Percentiles rank a stretch among this genome's conserved stretches.
Conservation (phyloP, 1,139 yeast species). For the Kluyveromyces marxianus region DNA sequence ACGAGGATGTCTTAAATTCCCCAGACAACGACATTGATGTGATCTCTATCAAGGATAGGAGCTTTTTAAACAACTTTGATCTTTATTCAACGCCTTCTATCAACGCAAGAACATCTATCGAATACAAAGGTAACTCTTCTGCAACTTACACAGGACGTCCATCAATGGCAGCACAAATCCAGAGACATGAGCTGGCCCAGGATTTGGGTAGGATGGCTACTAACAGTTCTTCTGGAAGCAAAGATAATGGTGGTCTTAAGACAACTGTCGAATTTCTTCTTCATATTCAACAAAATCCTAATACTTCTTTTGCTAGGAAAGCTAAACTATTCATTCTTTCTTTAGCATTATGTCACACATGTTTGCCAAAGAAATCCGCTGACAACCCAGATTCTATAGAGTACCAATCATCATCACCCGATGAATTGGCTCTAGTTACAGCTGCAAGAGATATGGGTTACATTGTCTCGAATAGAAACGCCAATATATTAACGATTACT, state of each 20-base stretch:
- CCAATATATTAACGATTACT: slow-evolving; percentile 53
- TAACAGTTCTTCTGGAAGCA: slow-evolving; percentile 33
- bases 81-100: background rate
- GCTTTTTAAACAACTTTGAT: slow-evolving; percentile 11
- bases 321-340: slow-evolving; percentile 75
- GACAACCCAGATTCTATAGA: slow-evolving; percentile 45
- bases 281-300: slow-evolving; percentile 66
- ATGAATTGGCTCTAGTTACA: slow-evolving; percentile 83
- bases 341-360: slow-evolving; percentile 82
- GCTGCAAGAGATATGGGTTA: slow-evolving; percentile 95
- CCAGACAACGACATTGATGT: slow-evolving; percentile 16
- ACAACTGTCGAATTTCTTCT: slow-evolving; percentile 57
- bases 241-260: slow-evolving; percentile 34
- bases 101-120: slow-evolving; percentile 30
- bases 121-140: slow-evolving; percentile 33
- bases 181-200: slow-evolving; percentile 22
- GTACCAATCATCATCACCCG: slow-evolving; percentile 94
- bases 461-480: slow-evolving; percentile 63
- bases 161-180: slow-evolving; percentile 39
- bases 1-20: slow-evolving; percentile 22
- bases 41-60: slow-evolving; percentile 16
- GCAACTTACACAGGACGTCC: slow-evolving; percentile 43
- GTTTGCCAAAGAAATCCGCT: slow-evolving; percentile 57
- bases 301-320: slow-evolving; percentile 58
- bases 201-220: slow-evolving; percentile 14